Base-by-base conservation (phyloP, 2,329 filamentous ascomycete species). In the Fusarium burgessii region DNA sequence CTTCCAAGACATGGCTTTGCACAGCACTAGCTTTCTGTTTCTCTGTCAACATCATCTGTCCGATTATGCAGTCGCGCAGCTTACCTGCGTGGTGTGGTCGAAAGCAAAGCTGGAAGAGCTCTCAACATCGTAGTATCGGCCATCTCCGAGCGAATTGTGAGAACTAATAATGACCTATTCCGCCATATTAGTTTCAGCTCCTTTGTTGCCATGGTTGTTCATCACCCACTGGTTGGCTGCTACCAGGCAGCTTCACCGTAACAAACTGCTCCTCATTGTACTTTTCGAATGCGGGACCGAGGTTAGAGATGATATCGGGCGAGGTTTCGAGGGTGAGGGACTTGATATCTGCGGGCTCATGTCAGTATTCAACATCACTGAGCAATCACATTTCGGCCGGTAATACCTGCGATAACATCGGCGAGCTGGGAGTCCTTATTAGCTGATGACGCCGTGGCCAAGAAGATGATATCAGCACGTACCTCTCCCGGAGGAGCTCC, bases 401-500 rank as follows among this genome's bases (percentile, higher is more conserved):
- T 43, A 77, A 79, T 91, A 95, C 93, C 93, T 82, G 93, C 92
- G 73, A 97, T 90, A 73, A 97, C 93, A 84, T 97, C 94, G 82
- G 90, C 88, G 75, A 98, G 91, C 94, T 97, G 68, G 56, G 45
- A 62, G 18, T 45, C 23, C 47, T 55, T 46, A 71, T 81, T 79
- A 81, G 79, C 77, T 74, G 64, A 76, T 66, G 68, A 58, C 36
- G 71, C 73, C 64, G 65, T 59, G 60, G 58, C 68, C 58, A 55
- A 50, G 52, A 51, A 43, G 47, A 50, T 43, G 59, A 49, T 23
- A n/a, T 18, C 70, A 68, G 71, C 72, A 81, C 84, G 77, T 89
- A 97, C 95, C 92, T 99, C 96, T 86, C 96, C 96, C 25, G 96
- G 96, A 50, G 96, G 96, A 77, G 96, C 94, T 78, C 94, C 93